These are phyloP conservation scores for Kondoa malvinella DNA, from an alignment of 768 basidiomycete species.

Conservation along the genomic window DNA sequence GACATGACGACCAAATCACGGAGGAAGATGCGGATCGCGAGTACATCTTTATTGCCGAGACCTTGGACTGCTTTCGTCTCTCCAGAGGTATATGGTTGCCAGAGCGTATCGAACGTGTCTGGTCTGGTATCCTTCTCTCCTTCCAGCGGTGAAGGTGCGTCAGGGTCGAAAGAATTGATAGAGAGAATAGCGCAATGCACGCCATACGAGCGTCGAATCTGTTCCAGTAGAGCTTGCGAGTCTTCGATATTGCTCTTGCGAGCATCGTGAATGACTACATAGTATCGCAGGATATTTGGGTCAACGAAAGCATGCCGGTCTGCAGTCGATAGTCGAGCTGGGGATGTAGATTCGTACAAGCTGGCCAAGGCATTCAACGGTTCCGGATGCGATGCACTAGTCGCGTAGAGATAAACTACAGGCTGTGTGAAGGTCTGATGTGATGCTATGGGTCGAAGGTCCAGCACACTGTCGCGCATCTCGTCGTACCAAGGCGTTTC, in stretches of 20 bases:
- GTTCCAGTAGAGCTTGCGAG: conserved; percentile 17
- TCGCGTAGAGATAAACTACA: conserved; percentile 26
- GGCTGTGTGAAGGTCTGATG: conserved; percentile 29
- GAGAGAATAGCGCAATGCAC: conserved; percentile 15
- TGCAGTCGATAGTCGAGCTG: conserved; percentile 14
- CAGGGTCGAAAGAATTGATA: conserved; percentile 15
- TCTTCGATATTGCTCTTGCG: conserved; percentile 19
- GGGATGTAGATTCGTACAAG: conserved; percentile 25
- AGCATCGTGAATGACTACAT: conserved; percentile 29
- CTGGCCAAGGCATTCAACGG: conserved; percentile 28
- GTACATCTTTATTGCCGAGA: conserved; percentile 47
- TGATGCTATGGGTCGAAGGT: conserved; percentile 19
- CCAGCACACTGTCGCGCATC: conserved; percentile 22
- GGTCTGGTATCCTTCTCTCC: conserved; percentile 1
- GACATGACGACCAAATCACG: conserved; percentile 80
- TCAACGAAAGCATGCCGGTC: conserved; percentile 20
- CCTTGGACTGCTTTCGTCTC: background rate
- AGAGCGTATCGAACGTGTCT: background rate
- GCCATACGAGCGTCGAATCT: conserved; percentile 22
- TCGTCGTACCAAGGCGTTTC: conserved; percentile 26
- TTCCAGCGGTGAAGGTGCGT: conserved; percentile 10
- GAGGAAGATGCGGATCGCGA: conserved; percentile 56
- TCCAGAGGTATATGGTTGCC: background rate
- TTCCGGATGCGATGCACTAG: conserved; percentile 27
- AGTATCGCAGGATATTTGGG: conserved; percentile 25